These are phyloP conservation scores for Aspergillus pseudotamarii DNA, from an alignment of 2,329 filamentous ascomycete genomes.

Conservation along the genomic window DNA sequence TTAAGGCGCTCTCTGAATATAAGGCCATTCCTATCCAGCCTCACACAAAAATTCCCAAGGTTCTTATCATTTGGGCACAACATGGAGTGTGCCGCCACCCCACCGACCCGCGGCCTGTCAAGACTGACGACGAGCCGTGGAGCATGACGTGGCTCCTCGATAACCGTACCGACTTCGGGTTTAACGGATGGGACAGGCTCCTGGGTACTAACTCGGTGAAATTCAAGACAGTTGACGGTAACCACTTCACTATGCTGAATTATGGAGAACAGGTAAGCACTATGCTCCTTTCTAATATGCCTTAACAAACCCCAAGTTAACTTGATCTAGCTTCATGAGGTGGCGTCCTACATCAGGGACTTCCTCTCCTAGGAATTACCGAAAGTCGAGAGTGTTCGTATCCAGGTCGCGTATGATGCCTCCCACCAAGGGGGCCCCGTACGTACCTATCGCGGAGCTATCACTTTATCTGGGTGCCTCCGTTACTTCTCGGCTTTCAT, in stretches of 20 bases:
- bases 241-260: neutral
- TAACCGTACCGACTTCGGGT: neutral
- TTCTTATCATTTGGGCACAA: slow-evolving; percentile 1
- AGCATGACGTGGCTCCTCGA: neutral
- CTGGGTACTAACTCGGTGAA: neutral
- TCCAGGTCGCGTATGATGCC: neutral
- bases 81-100: neutral
- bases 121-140: neutral
- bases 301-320: neutral
- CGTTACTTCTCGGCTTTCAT: neutral
- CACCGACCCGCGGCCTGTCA: neutral
- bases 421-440: neutral
- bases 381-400: neutral
- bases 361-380: neutral
- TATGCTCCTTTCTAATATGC: neutral
- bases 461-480: neutral
- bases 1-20: slow-evolving; percentile 1
- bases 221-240: neutral
- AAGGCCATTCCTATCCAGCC: neutral
- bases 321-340: neutral
- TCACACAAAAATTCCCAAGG: neutral
- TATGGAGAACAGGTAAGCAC: neutral
- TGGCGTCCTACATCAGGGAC: neutral
- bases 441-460: neutral
- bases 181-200: neutral